Conservation (phyloP, 1,284 basidiomycete species). For the Leccinum colubrinum region DNA sequence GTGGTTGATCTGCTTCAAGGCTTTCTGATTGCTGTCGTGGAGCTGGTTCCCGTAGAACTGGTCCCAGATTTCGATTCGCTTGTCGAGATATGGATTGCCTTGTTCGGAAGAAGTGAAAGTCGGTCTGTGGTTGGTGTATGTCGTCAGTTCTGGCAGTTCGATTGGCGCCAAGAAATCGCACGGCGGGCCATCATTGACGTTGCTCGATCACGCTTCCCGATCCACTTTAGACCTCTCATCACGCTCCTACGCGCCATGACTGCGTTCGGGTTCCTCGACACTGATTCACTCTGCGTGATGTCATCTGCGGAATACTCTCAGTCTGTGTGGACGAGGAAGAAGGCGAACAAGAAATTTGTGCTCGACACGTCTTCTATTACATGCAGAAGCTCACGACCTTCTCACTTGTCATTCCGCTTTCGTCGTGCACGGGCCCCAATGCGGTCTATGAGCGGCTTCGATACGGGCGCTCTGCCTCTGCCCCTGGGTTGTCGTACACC, state of each 20-base stretch:
- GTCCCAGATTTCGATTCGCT: conserved; percentile 72
- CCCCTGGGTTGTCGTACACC: conserved; percentile 58
- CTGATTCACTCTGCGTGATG: conserved; percentile 57
- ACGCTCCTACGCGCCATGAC: conserved; percentile 77
- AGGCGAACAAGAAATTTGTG: conserved; percentile 42
- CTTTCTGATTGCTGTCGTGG: conserved; percentile 67
- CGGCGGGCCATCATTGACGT: conserved; percentile 80
- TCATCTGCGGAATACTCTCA: conserved; percentile 48
- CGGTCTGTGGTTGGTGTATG: conserved; percentile 69
- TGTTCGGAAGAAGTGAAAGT: conserved; percentile 78
- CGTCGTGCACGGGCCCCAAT: conserved; percentile 58
- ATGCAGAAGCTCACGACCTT: conserved; percentile 72
- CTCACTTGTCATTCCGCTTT: conserved; percentile 68
- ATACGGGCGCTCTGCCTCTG: conserved; percentile 49
- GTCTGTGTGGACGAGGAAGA: conserved; percentile 24
- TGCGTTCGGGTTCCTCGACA: conserved; percentile 66
- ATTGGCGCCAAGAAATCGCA: conserved; percentile 58
- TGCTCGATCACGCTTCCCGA: conserved; percentile 77
- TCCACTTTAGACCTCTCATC: conserved; percentile 69
- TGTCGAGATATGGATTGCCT: conserved; percentile 74
- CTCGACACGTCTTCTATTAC: conserved; percentile 70
- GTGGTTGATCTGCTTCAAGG: conserved; percentile 39
- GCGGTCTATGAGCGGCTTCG: conserved; percentile 68
- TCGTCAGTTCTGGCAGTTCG: conserved; percentile 74
- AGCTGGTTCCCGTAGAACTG: conserved; percentile 70